Percentiles rank a stretch among this genome's conserved stretches.
Evolutionary conservation across 208 protist genomes (phyloP).

Genomic region (Strigomonas galati): DNA sequence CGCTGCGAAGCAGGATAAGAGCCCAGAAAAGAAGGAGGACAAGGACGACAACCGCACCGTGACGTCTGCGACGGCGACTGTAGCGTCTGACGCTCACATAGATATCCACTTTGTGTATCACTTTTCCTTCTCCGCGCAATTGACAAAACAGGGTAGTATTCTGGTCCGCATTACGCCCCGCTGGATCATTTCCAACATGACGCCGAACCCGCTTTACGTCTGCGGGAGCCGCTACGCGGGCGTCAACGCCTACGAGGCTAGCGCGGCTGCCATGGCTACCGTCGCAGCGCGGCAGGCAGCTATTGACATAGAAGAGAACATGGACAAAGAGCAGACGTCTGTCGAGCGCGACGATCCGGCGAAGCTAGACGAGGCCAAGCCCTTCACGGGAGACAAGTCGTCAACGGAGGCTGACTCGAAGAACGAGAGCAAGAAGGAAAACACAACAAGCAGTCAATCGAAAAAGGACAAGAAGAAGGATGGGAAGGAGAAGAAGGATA

Average conservation of each 20-base stretch:
- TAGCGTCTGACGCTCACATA: neutral
- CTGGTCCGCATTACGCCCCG: conserved; percentile 79
- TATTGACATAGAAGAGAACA: conserved; percentile 18
- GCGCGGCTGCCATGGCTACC: conserved; percentile 26
- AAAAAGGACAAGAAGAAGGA: neutral
- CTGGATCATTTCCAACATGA: conserved; percentile 86
- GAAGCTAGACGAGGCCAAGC: no score
- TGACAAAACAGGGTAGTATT: conserved; percentile 51
- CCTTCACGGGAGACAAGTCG: no score
- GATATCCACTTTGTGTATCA: conserved; percentile 34
- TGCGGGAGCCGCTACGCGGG: conserved; percentile 37
- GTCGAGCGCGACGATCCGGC: no score
- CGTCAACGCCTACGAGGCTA: conserved; percentile 32
- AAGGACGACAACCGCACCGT: neutral
- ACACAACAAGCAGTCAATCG: neutral
- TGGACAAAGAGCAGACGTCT: neutral
- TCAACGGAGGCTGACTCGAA: no score
- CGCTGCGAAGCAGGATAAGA: no score
- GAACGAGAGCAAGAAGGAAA: no score
- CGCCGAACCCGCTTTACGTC: conserved; percentile 47
- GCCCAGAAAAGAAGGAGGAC: no score
- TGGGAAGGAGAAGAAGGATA: conserved; percentile 7
- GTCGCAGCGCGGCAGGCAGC: conserved; percentile 21
- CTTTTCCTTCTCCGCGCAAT: conserved; percentile 57
- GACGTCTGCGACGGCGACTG: neutral